Evolutionary conservation across 495 filamentous ascomycete species (phyloP).

Genomic region (Neurospora terricola): DNA sequence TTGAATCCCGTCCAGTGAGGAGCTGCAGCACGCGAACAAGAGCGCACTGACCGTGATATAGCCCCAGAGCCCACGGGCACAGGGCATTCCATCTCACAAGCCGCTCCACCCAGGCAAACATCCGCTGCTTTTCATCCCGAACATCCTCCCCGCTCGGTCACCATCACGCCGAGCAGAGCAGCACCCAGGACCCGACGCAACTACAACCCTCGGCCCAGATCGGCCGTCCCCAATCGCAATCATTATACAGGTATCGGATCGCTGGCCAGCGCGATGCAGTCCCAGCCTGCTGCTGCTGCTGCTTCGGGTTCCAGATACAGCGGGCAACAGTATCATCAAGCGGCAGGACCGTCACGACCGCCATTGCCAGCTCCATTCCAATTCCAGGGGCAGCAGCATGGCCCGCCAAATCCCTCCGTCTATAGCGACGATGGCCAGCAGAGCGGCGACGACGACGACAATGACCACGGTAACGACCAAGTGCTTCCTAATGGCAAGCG

Average conservation of each 20-base stretch:
- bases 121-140: background rate
- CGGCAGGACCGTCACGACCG: slow-evolving; percentile 1
- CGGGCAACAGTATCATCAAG: slow-evolving; percentile 8
- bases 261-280: slow-evolving; percentile 13
- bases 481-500: slow-evolving; percentile 34
- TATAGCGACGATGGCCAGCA: slow-evolving; percentile 25
- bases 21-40: background rate
- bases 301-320: slow-evolving; percentile 4
- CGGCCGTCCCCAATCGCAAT: background rate
- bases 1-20: background rate
- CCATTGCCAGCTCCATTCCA: slow-evolving; percentile 5
- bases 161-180: background rate
- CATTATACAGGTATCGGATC: background rate
- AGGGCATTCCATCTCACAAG: background rate
- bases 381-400: slow-evolving; percentile 5
- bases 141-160: background rate
- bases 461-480: slow-evolving; percentile 32
- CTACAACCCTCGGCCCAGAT: background rate
- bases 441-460: slow-evolving; percentile 31
- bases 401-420: slow-evolving; percentile 1
- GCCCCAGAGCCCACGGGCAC: background rate
- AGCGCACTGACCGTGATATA: background rate
- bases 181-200: background rate
- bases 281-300: slow-evolving; percentile 8
- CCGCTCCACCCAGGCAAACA: background rate